phyloP scores from a whole-genome alignment of 169 alveolate species.

The Plasmodium berghei region DNA sequence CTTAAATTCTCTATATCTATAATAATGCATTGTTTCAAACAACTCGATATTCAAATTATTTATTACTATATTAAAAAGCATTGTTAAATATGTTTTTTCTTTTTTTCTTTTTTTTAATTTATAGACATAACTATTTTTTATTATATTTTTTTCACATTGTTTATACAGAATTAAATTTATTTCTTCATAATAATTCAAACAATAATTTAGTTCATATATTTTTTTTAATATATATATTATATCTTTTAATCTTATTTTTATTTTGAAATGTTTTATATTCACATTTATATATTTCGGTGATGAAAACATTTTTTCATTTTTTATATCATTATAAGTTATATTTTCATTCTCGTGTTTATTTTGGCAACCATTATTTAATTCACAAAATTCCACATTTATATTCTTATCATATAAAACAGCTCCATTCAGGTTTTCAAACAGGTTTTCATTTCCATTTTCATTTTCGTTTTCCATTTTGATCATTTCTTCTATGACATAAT shows the following conservation, averaged over 20 bases:
- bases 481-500: too few relatives aligned
- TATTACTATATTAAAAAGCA: not conserved
- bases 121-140: slow-evolving; percentile 13
- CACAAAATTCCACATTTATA: too few relatives aligned
- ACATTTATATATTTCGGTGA: slow-evolving; percentile 18
- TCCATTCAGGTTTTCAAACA: too few relatives aligned
- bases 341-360: not conserved
- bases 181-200: slow-evolving; percentile 37
- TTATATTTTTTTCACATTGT: not conserved
- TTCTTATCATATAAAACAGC: too few relatives aligned
- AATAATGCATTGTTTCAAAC: slow-evolving; percentile 12
- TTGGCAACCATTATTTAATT: not conserved
- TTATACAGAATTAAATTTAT: slow-evolving; percentile 21
- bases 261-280: slow-evolving; percentile 13
- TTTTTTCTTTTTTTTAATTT: slow-evolving; percentile 23
- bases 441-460: too few relatives aligned
- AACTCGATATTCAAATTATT: slow-evolving; percentile 21
- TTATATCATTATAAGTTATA: not conserved
- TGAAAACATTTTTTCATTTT: not conserved
- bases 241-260: slow-evolving; percentile 17
- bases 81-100: not conserved
- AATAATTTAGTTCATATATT: slow-evolving; percentile 5
- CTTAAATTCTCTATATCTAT: slow-evolving; percentile 1
- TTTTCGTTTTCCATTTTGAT: too few relatives aligned
- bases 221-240: slow-evolving; percentile 25